phyloP scores from a whole-genome alignment of 352 stramenopile species.

The Blastocystis hominis region DNA sequence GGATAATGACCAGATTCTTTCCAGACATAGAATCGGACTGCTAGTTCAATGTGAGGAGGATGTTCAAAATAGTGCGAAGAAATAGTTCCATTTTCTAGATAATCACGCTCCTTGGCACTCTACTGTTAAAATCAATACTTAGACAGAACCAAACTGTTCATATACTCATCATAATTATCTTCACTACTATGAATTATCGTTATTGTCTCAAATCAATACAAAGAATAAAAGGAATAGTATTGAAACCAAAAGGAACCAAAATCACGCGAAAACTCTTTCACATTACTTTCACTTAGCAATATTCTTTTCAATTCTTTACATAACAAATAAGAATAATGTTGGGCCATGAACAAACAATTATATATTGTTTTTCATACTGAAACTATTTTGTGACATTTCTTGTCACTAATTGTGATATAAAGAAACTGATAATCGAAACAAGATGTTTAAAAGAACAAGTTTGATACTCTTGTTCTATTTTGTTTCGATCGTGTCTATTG shows the following conservation, averaged over 20 bases:
- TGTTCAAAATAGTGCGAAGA: not conserved
- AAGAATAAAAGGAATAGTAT: not conserved
- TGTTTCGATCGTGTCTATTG: too few species aligned
- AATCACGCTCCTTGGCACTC: not conserved
- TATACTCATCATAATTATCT: not conserved
- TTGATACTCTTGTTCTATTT: too few species aligned
- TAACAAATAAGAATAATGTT: not conserved
- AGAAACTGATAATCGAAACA: too few species aligned
- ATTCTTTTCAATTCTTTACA: not conserved
- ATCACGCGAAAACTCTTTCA: not conserved
- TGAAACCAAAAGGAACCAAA: not conserved
- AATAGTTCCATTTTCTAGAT: not conserved
- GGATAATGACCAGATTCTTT: not conserved
- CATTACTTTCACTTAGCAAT: not conserved
- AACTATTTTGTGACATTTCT: too few species aligned
- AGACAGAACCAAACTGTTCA: not conserved
- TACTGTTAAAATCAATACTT: not conserved
- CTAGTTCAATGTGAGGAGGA: conserved; percentile 30
- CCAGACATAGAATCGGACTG: not conserved
- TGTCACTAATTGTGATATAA: too few species aligned
- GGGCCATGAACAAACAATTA: not conserved
- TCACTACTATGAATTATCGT: not conserved
- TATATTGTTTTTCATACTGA: too few species aligned
- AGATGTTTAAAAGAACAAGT: too few species aligned
- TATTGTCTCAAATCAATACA: not conserved